Percentiles rank a stretch among this genome's conserved stretches.
Evolutionary conservation across 1,284 basidiomycete species (phyloP).

Genomic region (Malassezia vespertilionis): DNA sequence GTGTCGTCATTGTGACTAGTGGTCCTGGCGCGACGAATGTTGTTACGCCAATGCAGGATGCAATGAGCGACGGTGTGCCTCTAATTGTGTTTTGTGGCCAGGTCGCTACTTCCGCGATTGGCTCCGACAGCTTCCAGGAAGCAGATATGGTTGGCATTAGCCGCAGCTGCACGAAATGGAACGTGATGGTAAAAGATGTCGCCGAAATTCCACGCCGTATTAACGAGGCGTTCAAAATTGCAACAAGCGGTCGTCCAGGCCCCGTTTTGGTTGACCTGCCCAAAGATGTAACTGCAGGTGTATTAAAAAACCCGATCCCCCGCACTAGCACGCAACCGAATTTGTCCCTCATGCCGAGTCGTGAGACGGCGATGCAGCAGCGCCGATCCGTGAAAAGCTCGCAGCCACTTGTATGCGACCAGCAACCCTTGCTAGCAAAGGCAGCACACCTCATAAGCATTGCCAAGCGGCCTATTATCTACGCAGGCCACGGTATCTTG

Average conservation of each 20-base stretch:
- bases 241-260: conserved; percentile 86
- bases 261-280: conserved; percentile 95
- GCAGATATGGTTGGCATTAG: conserved; percentile 94
- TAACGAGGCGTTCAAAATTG: conserved; percentile 99
- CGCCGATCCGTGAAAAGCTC: conserved; percentile 1
- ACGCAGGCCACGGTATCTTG: conserved; percentile 84
- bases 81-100: conserved; percentile 93
- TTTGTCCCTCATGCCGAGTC: conserved; percentile 46
- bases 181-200: conserved; percentile 98
- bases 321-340: conserved; percentile 80
- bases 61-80: conserved; percentile 84
- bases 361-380: conserved; percentile 28
- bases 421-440: conserved; percentile 61
- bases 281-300: conserved; percentile 89
- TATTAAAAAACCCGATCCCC: conserved; percentile 74
- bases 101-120: conserved; percentile 94
- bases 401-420: not conserved
- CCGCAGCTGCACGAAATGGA: conserved; percentile 96
- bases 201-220: conserved; percentile 85
- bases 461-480: conserved; percentile 81
- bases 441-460: conserved; percentile 84
- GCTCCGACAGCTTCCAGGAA: conserved; percentile 96
- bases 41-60: conserved; percentile 95
- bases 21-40: conserved; percentile 97
- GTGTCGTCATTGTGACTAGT: conserved; percentile 92